phyloP scores from a whole-genome alignment of 129 eudicot species.

The Pulicaria dysenterica region DNA sequence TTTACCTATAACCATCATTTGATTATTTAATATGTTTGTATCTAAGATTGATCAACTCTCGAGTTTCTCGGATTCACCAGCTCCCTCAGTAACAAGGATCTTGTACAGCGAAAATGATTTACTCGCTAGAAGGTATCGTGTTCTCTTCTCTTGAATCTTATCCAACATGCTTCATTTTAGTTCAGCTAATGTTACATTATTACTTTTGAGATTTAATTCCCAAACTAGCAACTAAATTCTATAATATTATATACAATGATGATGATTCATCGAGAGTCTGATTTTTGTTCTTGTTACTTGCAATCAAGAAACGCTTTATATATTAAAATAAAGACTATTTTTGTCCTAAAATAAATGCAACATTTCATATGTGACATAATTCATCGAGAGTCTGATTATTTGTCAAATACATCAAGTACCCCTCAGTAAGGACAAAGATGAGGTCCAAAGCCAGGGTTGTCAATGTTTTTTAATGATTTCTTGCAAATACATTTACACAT shows the following conservation, averaged over 20 bases:
- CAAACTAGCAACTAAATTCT: background rate
- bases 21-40: conserved; percentile 17
- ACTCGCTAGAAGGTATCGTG: conserved; percentile 65
- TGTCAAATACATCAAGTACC: no score
- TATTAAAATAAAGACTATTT: no score
- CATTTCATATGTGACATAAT: no score
- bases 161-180: background rate
- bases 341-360: no score
- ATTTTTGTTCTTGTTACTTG: no score
- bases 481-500: background rate
- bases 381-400: no score
- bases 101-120: conserved; percentile 86
- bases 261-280: no score
- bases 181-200: background rate
- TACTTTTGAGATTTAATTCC: background rate
- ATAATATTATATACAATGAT: no score
- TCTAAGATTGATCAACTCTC: conserved; percentile 80
- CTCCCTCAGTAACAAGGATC: conserved; percentile 91
- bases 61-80: conserved; percentile 83
- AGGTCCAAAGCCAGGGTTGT: no score
- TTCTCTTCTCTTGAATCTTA: background rate
- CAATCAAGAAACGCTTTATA: no score
- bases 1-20: background rate
- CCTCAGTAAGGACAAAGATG: no score
- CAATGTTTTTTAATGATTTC: no score